phyloP scores from a whole-genome alignment of 2,329 filamentous ascomycete genomes.

The Fusarium protoensiforme region DNA sequence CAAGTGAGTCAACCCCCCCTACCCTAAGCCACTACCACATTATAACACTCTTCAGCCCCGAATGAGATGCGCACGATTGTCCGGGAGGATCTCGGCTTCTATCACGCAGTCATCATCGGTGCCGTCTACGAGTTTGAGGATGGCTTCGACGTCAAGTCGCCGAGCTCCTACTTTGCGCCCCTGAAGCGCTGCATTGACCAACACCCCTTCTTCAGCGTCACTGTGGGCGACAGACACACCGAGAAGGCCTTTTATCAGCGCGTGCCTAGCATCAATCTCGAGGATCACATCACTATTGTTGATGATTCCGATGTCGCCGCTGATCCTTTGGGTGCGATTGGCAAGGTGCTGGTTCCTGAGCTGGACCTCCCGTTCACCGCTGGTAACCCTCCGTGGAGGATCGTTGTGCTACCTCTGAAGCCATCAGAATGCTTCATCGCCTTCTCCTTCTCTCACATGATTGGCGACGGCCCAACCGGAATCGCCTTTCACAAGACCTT shows the following conservation, averaged over 20 bases:
- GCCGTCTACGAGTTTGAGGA: conserved; percentile 28
- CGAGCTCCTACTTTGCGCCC: conserved; percentile 23
- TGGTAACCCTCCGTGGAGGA: conserved; percentile 37
- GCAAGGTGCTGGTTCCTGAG: conserved; percentile 14
- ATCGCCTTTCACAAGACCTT: conserved; percentile 38
- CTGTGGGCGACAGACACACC: conserved; percentile 27
- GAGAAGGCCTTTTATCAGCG: conserved; percentile 39
- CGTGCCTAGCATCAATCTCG: conserved; percentile 22
- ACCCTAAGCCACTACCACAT: neutral
- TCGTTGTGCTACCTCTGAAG: conserved; percentile 27
- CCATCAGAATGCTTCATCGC: conserved; percentile 26
- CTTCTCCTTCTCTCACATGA: conserved; percentile 38
- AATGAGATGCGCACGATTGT: conserved; percentile 38
- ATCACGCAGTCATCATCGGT: conserved; percentile 37
- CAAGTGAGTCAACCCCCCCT: conserved; percentile 16
- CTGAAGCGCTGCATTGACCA: conserved; percentile 30
- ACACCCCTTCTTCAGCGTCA: conserved; percentile 36
- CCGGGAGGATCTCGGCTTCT: conserved; percentile 37
- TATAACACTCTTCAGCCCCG: conserved; percentile 17
- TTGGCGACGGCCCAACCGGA: conserved; percentile 39
- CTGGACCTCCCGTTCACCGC: conserved; percentile 30
- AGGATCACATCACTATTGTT: conserved; percentile 31
- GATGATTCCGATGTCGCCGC: neutral
- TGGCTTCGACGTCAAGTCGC: conserved; percentile 4
- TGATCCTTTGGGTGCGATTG: conserved; percentile 9